phyloP scores from a whole-genome alignment of 2,329 filamentous ascomycete species.

The Botryotinia globosa region DNA sequence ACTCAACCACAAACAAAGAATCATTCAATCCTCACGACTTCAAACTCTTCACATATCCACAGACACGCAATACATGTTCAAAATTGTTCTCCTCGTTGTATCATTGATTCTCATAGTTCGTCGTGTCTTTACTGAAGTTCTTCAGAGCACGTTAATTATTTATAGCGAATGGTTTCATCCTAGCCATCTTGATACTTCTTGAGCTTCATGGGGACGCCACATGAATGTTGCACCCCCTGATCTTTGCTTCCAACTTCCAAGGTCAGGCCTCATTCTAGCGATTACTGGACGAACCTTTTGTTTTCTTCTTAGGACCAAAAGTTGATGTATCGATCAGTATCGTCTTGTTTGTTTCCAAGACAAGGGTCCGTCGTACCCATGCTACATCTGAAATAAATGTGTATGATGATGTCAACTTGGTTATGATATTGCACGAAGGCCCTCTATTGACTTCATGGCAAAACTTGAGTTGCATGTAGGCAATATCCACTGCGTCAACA shows the following conservation, averaged over 20 bases:
- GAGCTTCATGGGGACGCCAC: constrained; percentile 15
- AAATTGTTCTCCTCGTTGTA: not conserved
- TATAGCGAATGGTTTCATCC: constrained; percentile 15
- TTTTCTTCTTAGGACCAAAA: not conserved
- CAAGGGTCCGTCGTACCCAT: not conserved
- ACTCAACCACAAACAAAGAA: not conserved
- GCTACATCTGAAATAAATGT: not conserved
- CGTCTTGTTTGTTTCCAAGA: constrained; percentile 2
- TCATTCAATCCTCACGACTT: not conserved
- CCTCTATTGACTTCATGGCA: not conserved
- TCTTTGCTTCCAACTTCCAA: not conserved
- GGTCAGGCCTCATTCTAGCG: not conserved
- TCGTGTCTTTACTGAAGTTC: not conserved
- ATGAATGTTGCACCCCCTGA: not conserved
- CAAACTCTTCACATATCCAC: not conserved
- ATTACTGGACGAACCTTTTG: constrained; percentile 14
- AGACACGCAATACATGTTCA: not conserved
- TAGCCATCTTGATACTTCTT: constrained; percentile 14
- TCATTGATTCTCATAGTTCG: not conserved
- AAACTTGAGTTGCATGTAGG: not conserved
- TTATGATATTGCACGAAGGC: not conserved
- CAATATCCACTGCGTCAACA: not conserved
- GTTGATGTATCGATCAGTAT: too few relatives aligned
- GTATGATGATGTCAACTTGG: not conserved
- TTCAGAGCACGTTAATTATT: not conserved